Evolutionary conservation across 2,329 filamentous ascomycete genomes (phyloP), one percentile per base, ranked within the genome.

Genomic region (Sporothrix phasma): DNA sequence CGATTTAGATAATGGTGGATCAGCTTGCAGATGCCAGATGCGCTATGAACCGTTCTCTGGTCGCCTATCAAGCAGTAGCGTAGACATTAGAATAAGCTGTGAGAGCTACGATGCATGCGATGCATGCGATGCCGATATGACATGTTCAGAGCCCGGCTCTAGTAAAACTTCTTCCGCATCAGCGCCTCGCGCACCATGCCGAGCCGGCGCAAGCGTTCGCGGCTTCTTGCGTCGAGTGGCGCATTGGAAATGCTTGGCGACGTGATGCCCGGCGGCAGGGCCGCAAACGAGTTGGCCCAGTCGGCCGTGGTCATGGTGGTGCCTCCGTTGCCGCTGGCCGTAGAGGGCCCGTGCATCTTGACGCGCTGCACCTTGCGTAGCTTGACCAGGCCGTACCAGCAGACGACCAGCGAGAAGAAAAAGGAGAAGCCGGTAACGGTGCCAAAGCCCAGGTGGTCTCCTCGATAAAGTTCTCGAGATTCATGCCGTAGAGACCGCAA

Each of bases 401-500:
- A 93, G 61, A 96, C 89, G 8, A 92, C 70, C 63, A 87, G 82
- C 15, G 90, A 90, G 74, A 92, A 86, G 64, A 87, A 71, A 64
- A 88, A 82, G 64, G 90, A 95, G 66, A 84, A 79, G 19, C 78
- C 80, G 2, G 88, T 90, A 66, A 99, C 87, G 62, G 84, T 84
- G 54, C 81, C 82, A 74, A 99, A 97, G 11, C 93, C 75, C 90
- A 84, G 75, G 90, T 84, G 1, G 89, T 92, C 73, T 97, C 93
- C 78, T 99, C 94, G 70, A 97, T 91, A 75, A 97, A 97, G 76
- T 97, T 97, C 74, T 97, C 95, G 68, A 99, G 80, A 78, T 99
- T 99, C 92, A 97, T 97, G 70, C 94, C 94, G 81, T 97, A 99
- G n/a, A 99, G 85, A n/a, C 92, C 8, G 94, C 95, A 71, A 97